These are phyloP conservation scores for Solanum raphanifolium DNA, from an alignment of 257 asterid genomes.

Conservation along the genomic window DNA sequence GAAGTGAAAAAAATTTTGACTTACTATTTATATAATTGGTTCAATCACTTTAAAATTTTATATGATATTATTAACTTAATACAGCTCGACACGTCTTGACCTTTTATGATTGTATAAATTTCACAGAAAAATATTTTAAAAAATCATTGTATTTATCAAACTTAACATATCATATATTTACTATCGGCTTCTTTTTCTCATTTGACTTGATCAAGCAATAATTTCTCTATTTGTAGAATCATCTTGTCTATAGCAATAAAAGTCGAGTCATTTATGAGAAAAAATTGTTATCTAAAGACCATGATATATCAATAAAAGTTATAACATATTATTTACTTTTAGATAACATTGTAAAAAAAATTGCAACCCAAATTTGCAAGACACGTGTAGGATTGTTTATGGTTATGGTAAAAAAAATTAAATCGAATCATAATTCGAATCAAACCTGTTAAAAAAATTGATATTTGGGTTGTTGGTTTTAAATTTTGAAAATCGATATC, in stretches of 20 bases:
- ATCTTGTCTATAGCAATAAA: background rate
- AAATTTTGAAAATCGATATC: too few species aligned
- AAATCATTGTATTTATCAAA: background rate
- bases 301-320: background rate
- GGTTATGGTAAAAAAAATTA: background rate
- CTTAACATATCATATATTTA: background rate
- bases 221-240: background rate
- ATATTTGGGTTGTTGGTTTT: background rate
- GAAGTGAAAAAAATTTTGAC: background rate
- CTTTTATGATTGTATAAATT: background rate
- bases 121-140: background rate
- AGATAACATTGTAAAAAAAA: background rate
- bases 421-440: accelerated
- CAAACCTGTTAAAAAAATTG: accelerated
- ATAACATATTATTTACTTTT: too few species aligned
- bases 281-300: background rate
- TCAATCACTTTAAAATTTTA: background rate
- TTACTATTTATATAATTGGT: background rate
- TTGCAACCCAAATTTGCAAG: background rate
- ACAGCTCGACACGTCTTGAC: background rate
- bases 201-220: background rate
- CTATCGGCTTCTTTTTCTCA: background rate
- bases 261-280: background rate
- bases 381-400: background rate
- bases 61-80: background rate